Evolutionary conservation across 148 eudicot genomes (phyloP), one percentile per base, ranked within the genome.

Genomic region (Amaranthus cruentus): DNA sequence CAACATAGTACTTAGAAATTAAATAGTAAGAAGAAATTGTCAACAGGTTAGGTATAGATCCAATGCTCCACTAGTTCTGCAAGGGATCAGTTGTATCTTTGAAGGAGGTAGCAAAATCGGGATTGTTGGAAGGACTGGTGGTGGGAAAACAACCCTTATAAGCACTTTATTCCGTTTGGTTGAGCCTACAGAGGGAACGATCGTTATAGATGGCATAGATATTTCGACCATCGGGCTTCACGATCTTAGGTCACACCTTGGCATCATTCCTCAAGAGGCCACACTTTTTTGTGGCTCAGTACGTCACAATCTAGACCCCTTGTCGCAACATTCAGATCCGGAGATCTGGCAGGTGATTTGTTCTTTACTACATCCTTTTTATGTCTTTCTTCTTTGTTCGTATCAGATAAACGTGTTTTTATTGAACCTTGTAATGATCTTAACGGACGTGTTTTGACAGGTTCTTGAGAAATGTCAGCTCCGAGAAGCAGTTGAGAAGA

Each of bases 101-200:
- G 81, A 83, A 77, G 90, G 87, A 59, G 87, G 87, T 64, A 62
- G 73, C 62, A 87, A 85, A 74, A 72, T 87, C 66, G 91, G 91
- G 56, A 82, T 87, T 47, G 90, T 87, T 66, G 90, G 90, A 13
- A 74, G 90, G 73, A 87, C 90, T 2, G 90, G 90, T 10, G 85
- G 90, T 66, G 90, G 90, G 49, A 87, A 87, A 50, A 84, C 90
- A 14, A 87, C 90, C 47, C 78, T 87, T 18, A 83, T 87, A 42
- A 75, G 82, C 61, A 74, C 83, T 42, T 81, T 87, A 80, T 87
- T 87, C 79, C 88, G 90, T 60, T 71, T 87, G 79, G 84, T 87
- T 14, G 90, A 85, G 80, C 88, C 86, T 54, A 61, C 86, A 3
- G 88, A 77, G 59, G 90, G 90, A 63, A 85, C 10, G 82, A 87